phyloP scores from a whole-genome alignment of 1,284 basidiomycete genomes.

The Trichosporon sp. region DNA sequence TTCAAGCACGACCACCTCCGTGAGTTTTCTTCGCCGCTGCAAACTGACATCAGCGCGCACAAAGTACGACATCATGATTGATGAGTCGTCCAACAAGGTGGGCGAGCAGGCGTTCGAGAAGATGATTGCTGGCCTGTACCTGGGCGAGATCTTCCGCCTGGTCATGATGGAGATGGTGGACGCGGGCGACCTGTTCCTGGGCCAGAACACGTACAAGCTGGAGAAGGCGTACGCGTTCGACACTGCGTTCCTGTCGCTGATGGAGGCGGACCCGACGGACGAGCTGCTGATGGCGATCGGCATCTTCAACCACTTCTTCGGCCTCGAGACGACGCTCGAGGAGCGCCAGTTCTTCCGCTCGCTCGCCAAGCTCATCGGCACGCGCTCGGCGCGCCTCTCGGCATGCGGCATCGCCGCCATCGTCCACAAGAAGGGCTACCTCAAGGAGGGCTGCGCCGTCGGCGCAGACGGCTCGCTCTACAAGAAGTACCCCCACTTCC shows the following conservation, averaged over 20 bases:
- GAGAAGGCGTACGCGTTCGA: constrained; percentile 90
- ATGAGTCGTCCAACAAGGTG: constrained; percentile 92
- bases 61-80: constrained; percentile 89
- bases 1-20: constrained; percentile 88
- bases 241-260: constrained; percentile 92
- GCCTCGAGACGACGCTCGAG: constrained; percentile 84
- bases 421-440: constrained; percentile 82
- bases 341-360: constrained; percentile 94
- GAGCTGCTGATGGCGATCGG: constrained; percentile 94
- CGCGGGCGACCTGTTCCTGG: constrained; percentile 91
- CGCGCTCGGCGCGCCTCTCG: constrained; percentile 78
- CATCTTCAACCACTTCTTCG: constrained; percentile 93
- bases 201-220: constrained; percentile 96
- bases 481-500: constrained; percentile 95
- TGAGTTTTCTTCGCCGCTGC: constrained; percentile 21
- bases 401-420: constrained; percentile 93
- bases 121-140: constrained; percentile 96
- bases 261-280: constrained; percentile 98
- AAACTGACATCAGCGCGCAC: constrained; percentile 59
- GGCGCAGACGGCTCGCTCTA: constrained; percentile 91
- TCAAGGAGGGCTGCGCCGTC: constrained; percentile 79
- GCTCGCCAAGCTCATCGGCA: constrained; percentile 82
- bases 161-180: constrained; percentile 95
- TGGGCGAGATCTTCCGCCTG: constrained; percentile 91
- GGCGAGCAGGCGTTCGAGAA: constrained; percentile 84